Conservation (phyloP, 2,329 filamentous ascomycete species). For the Exserohilum turcica region DNA sequence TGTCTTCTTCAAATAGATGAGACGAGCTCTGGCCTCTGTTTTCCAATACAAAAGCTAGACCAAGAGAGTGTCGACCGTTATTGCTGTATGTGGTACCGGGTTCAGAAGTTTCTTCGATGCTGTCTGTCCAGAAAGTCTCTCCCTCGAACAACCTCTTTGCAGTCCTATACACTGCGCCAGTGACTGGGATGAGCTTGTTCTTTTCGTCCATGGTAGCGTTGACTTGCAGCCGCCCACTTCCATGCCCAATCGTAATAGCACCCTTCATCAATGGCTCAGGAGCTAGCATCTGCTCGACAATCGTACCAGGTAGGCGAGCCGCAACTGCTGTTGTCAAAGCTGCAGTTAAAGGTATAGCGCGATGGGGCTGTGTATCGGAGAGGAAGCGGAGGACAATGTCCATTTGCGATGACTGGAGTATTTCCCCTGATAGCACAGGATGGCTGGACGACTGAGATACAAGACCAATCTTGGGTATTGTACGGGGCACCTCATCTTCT, state of each 20-base stretch:
- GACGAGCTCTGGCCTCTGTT: conserved; percentile 17
- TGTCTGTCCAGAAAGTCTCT: conserved; percentile 30
- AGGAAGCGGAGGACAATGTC: conserved; percentile 52
- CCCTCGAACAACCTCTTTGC: conserved; percentile 48
- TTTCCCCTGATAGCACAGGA: conserved; percentile 47
- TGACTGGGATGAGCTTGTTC: conserved; percentile 28
- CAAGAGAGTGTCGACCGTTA: conserved; percentile 25
- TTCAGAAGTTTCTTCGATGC: background rate
- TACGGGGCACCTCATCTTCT: conserved; percentile 55
- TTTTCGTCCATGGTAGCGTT: conserved; percentile 39
- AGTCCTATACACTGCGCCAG: conserved; percentile 45
- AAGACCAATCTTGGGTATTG: conserved; percentile 68
- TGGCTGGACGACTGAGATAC: conserved; percentile 53
- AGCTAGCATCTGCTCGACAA: conserved; percentile 42
- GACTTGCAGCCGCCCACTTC: conserved; percentile 47
- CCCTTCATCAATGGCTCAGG: conserved; percentile 32
- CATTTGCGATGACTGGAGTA: conserved; percentile 37
- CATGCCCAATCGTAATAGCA: conserved; percentile 48
- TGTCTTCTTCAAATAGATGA: conserved; percentile 14
- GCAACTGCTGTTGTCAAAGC: conserved; percentile 52
- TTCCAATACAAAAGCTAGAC: conserved; percentile 27
- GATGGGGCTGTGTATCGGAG: conserved; percentile 53
- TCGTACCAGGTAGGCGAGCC: conserved; percentile 43
- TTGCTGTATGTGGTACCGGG: conserved; percentile 6
- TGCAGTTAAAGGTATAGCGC: conserved; percentile 51